phyloP scores from a whole-genome alignment of 2,329 filamentous ascomycete genomes.

The Microascus cirrosus region DNA sequence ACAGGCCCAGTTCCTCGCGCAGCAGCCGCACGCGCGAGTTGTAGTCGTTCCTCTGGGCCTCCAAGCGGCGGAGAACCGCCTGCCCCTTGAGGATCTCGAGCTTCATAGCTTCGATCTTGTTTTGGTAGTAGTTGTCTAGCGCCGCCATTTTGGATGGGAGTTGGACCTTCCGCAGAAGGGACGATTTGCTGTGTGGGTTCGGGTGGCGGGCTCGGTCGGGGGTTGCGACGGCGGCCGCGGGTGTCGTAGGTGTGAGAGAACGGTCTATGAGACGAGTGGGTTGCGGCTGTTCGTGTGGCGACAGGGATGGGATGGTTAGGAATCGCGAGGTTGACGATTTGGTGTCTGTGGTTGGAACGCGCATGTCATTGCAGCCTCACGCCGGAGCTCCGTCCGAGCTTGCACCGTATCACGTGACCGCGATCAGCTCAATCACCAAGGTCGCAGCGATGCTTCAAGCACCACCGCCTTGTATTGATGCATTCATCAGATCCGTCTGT shows the following conservation, averaged over 20 bases:
- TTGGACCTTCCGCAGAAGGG: constrained; percentile 1
- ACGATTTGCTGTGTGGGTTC: background rate
- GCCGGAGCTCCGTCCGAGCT: background rate
- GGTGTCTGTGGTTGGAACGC: background rate
- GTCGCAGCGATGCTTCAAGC: no score
- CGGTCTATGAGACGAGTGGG: background rate
- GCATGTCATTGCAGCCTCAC: constrained; percentile 4
- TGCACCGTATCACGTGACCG: background rate
- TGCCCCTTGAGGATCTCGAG: constrained; percentile 99
- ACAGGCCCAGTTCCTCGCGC: constrained; percentile 85
- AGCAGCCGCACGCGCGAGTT: constrained; percentile 94
- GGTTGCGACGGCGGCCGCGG: background rate
- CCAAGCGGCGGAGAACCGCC: constrained; percentile 83
- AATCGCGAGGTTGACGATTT: background rate
- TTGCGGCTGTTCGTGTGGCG: background rate
- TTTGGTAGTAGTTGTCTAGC: constrained; percentile 98
- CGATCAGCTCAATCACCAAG: background rate
- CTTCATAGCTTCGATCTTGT: constrained; percentile 99
- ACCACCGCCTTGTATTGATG: background rate
- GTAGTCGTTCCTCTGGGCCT: constrained; percentile 98
- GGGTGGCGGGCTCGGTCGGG: background rate
- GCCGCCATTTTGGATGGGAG: constrained; percentile 51
- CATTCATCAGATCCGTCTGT: background rate
- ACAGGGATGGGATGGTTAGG: background rate
- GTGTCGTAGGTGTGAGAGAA: background rate